phyloP scores from a whole-genome alignment of 805 yeast species.

The Dipodascopsis uninucleata region DNA sequence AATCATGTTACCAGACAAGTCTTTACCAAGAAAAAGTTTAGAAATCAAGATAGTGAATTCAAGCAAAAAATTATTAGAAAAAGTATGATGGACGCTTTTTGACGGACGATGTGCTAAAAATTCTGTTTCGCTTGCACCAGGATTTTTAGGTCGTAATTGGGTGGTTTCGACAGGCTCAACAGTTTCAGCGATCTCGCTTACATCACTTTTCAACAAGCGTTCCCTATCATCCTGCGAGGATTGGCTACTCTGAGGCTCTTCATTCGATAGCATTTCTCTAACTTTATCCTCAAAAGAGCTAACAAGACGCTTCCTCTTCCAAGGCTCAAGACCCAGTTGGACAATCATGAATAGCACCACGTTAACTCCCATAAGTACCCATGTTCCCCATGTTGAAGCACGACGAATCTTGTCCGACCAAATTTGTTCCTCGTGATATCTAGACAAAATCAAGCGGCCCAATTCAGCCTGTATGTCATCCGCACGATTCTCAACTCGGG shows the following conservation, averaged over 20 bases:
- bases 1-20: too few relatives aligned
- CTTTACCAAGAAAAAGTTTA: too few relatives aligned
- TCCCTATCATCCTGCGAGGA: not conserved
- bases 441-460: constrained; percentile 71
- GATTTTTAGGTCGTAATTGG: too few relatives aligned
- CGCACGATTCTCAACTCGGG: constrained; percentile 54
- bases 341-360: constrained; percentile 72
- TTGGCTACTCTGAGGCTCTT: not conserved
- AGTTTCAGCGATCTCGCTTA: too few relatives aligned
- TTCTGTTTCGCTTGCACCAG: too few relatives aligned
- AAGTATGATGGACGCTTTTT: too few relatives aligned
- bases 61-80: too few relatives aligned
- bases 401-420: constrained; percentile 97
- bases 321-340: constrained; percentile 87
- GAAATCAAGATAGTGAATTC: too few relatives aligned
- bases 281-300: constrained; percentile 81
- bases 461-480: constrained; percentile 68
- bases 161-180: too few relatives aligned
- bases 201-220: too few relatives aligned
- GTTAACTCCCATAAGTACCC: constrained; percentile 83
- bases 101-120: too few relatives aligned
- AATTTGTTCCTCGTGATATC: constrained; percentile 95
- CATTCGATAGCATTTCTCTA: constrained; percentile 46
- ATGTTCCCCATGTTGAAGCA: constrained; percentile 96
- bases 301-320: constrained; percentile 81